Evolutionary conservation across 257 asterid species (phyloP), one percentile per base, ranked within the genome.

Genomic region (Fraxinus anomala): DNA sequence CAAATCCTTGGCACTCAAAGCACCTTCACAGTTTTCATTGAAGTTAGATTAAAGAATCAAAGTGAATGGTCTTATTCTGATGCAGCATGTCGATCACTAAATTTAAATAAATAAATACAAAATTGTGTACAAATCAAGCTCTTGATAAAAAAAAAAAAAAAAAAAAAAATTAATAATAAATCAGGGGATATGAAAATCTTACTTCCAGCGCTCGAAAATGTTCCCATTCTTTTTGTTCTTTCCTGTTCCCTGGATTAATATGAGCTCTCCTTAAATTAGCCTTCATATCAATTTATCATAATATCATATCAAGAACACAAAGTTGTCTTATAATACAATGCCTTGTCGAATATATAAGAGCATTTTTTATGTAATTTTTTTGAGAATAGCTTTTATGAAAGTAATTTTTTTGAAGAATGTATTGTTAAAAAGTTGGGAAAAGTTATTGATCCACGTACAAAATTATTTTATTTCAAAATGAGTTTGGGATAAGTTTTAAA

Each of bases 121-220:
- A 6, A 7, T 37, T 37, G 40, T 6, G 40, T 1, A 6, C 40
- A 37, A 37, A 37, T 37, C 40, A 37, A 37, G 36, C 36, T 33
- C 36, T 33, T 33, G 36, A 33, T 33, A 33, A 33, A 33, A 33
- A 33, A 33, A 3, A 33, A 33, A 1, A 30, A 30, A 30, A n/a
- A n/a, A n/a, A n/a, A n/a, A n/a, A n/a, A n/a, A n/a, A n/a, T n/a
- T 26, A 26, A 26, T 26, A 26, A 31, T 36, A 8, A 36, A 6
- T 36, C 40, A 39, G 3, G 42, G 42, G 42, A 37, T 37, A 37
- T 10, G 42, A 1, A 42, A 1, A 61, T 80, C 96, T 79, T 82
- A 94, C 98, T 94, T 94, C 98, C 97, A 92, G 61, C 97, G 85
- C 86, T 94, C 98, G 71, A 94, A 94, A 10, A 94, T 92, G 73